A percentile compares a stretch with the other conserved stretches of the same genome.
phyloP scores from a whole-genome alignment of 345 rosid species.

The Erucastrum elatum region DNA sequence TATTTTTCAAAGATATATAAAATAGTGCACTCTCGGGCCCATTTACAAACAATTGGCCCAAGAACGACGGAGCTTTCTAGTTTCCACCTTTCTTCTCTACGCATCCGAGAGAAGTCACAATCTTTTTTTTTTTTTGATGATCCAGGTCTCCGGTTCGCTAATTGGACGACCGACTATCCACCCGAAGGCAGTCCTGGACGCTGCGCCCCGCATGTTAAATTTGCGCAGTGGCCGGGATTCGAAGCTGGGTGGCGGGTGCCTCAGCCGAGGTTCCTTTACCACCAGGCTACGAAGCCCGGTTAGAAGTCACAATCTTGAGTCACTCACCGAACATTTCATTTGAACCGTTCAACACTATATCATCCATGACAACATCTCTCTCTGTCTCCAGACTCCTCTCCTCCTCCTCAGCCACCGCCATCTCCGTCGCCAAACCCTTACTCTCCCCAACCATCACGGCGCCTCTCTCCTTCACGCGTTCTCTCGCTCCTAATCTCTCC shows the following conservation, averaged over 20 bases:
- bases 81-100: background rate
- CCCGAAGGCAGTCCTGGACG: too few relatives aligned
- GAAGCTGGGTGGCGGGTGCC: too few relatives aligned
- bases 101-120: slow-evolving; percentile 13
- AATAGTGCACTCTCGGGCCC: background rate
- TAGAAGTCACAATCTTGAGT: background rate
- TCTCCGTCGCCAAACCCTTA: slow-evolving; percentile 35
- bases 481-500: slow-evolving; percentile 35
- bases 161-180: too few relatives aligned
- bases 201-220: too few relatives aligned
- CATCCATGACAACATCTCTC: slow-evolving; percentile 45
- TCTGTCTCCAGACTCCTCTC: slow-evolving; percentile 52
- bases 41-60: slow-evolving; percentile 2
- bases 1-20: too few relatives aligned
- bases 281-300: too few relatives aligned
- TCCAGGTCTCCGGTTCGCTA: too few relatives aligned
- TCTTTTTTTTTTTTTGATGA: too few relatives aligned
- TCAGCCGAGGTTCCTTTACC: too few relatives aligned
- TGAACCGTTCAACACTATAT: slow-evolving; percentile 14
- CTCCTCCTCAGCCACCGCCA: slow-evolving; percentile 35
- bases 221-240: too few relatives aligned
- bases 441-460: slow-evolving; percentile 27
- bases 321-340: slow-evolving; percentile 12
- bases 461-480: slow-evolving; percentile 41
- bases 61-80: background rate